Conservation (phyloP, 2,329 filamentous ascomycete genomes). For the Venturiaceae sp. region DNA sequence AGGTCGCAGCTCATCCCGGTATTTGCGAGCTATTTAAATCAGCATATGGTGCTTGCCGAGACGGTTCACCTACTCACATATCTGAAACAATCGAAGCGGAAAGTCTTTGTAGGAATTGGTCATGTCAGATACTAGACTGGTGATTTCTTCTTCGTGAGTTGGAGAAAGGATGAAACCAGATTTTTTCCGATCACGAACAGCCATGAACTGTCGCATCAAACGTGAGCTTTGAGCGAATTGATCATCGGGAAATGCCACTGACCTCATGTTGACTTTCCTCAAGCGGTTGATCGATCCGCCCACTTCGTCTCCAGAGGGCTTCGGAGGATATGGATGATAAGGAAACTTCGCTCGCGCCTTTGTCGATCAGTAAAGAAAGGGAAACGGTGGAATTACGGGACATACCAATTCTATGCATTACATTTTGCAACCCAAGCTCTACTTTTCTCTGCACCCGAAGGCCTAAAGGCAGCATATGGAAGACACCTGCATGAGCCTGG, state of each 20-base stretch:
- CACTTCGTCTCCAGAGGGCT: constrained; percentile 71
- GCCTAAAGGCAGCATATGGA: constrained; percentile 83
- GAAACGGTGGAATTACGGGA: background rate
- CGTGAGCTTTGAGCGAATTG: background rate
- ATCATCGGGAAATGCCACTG: constrained; percentile 10
- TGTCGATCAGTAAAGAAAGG: background rate
- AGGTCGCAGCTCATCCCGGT: constrained; percentile 83
- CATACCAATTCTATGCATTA: constrained; percentile 5
- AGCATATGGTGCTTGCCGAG: constrained; percentile 2
- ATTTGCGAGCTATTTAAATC: constrained; percentile 63
- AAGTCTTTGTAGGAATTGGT: constrained; percentile 78
- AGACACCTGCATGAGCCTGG: constrained; percentile 78
- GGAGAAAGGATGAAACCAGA: constrained; percentile 70
- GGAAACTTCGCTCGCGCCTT: constrained; percentile 69
- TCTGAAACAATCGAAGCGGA: constrained; percentile 83
- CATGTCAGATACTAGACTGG: constrained; percentile 61
- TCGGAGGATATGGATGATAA: constrained; percentile 81
- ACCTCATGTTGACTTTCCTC: constrained; percentile 58
- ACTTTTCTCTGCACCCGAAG: constrained; percentile 25
- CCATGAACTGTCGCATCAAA: background rate
- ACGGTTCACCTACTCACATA: no score
- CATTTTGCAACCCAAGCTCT: background rate
- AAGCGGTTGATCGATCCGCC: constrained; percentile 51
- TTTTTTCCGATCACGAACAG: constrained; percentile 54
- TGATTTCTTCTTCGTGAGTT: constrained; percentile 97